Evolutionary conservation across 2,329 filamentous ascomycete genomes (phyloP), one percentile per base, ranked within the genome.

Genomic region (Mollisia scopiformis): DNA sequence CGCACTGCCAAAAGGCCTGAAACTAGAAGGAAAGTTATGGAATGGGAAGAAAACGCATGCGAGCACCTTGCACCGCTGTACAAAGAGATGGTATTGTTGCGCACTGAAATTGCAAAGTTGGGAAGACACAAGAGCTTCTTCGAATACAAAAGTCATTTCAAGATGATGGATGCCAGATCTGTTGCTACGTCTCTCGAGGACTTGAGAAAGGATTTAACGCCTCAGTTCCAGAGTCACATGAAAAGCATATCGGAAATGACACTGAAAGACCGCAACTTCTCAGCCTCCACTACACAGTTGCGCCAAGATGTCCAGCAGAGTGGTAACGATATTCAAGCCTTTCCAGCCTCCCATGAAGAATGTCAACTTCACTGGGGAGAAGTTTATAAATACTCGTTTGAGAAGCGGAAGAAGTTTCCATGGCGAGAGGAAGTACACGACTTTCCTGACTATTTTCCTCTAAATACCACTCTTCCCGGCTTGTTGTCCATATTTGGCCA

Each of bases 21-120:
- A 16, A 23, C 23, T 35, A 35, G 56, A 10, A 33, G 47, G 25
- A 47, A 19, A 2, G 19, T 58, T 7, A 23, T 14, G 19, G 31
- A 21, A 25, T 58, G 49, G 57, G 50, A 58, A 19, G 49, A 58
- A 30, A 39, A 58, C 14, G 27, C 33, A 6, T 54, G 49, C 21
- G 25, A 35, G 14, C 27, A 58, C 30, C 57, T 58, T 14, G 49
- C 16, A 27, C 19, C 19, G n/a, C 19, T 14, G 0, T 58, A 47
- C 37, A 47, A 47, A 10, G 19, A 43, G 8, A 47, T 58, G 25
- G 6, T 58, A 6, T 28, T 25, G 2, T 6, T 33, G 5, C 57
- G 57, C 21, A 50, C 57, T 10, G 37, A 28, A 13, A 23, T 58
- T 49, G 50, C 57, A 14, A 43, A 11, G 21, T 23, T 58, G 19